Evolutionary conservation across 805 yeast genomes (phyloP).

Genomic region (Saturnispora mendoncae): DNA sequence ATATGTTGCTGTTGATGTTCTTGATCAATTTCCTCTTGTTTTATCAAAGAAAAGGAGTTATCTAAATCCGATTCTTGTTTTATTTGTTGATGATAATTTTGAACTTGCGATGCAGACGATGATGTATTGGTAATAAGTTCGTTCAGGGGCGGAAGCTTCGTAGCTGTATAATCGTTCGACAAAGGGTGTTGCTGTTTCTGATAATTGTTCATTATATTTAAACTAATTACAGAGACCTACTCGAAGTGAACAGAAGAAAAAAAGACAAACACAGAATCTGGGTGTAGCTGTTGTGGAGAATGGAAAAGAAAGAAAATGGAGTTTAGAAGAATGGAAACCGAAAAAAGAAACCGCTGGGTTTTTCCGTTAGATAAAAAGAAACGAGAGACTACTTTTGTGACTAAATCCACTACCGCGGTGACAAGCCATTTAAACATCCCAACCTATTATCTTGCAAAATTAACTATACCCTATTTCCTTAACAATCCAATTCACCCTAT

Average conservation of each 20-base stretch:
- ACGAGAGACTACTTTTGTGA: no score
- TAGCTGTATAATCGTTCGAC: neutral
- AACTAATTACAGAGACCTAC: neutral
- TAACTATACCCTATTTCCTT: no score
- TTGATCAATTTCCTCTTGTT: neutral
- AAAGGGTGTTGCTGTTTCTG: neutral
- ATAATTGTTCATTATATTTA: neutral
- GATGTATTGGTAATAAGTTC: neutral
- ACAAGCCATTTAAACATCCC: no score
- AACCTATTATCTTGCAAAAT: no score
- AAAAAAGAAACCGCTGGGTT: no score
- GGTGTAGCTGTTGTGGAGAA: no score
- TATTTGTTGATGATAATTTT: neutral
- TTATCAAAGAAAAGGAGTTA: neutral
- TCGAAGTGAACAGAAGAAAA: neutral
- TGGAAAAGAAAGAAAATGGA: no score
- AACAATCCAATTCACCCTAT: no score
- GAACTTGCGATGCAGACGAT: neutral
- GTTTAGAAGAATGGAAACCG: no score
- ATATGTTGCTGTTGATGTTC: slow-evolving; percentile 14
- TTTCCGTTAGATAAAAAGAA: no score
- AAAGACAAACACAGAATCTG: no score
- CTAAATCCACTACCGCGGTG: no score
- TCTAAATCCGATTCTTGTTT: neutral
- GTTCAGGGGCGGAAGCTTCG: slow-evolving; percentile 5